Evolutionary conservation across 345 rosid genomes (phyloP), one percentile per base, ranked within the genome.

Genomic region (Erodium maritimum): DNA sequence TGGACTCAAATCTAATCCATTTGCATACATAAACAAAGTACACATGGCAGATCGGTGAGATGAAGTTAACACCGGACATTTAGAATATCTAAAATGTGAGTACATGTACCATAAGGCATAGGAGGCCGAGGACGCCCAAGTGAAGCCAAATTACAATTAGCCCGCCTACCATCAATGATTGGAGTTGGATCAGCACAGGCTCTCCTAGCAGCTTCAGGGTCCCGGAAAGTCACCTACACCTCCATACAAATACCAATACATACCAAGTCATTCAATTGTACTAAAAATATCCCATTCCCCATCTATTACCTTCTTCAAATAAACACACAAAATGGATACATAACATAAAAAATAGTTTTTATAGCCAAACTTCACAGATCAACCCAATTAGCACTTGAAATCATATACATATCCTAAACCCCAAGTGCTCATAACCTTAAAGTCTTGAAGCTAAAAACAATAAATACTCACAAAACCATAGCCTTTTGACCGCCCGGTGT

Each of bases 401-500:
- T 25, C 33, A 25, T 25, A 25, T 25, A 25, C 7, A 42, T 42
- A 42, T 42, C 48, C 17, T 12, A 42, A 42, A 37, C 11, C 46
- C 46, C 46, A 37, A 37, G 46, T 37, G 46, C 10, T 12, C 46
- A 37, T 1, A 37, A 11, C 46, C 1, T 37, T 29, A 8, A 62
- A 54, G 17, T 17, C 19, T n/a, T 19, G 25, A 25, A 22, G 20
- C 53, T 24, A 21, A 59, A 33, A 55, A 58, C 22, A 21, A 19
- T 58, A 52, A 63, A 71, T 45, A 83, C 99, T 87, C 85, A 93
- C 99, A 74, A 93, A 93, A 64, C 99, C 99, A 53, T 93, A 93
- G 77, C 99, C 99, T 79, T 85, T 93, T 71, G 99, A 93, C 59
- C 99, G 89, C 64, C 85, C 95, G 18, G 91, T 85, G 73, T 84